These are phyloP conservation scores for Sclerotinia borealis DNA, from an alignment of 2,329 filamentous ascomycete genomes.

Conservation along the genomic window DNA sequence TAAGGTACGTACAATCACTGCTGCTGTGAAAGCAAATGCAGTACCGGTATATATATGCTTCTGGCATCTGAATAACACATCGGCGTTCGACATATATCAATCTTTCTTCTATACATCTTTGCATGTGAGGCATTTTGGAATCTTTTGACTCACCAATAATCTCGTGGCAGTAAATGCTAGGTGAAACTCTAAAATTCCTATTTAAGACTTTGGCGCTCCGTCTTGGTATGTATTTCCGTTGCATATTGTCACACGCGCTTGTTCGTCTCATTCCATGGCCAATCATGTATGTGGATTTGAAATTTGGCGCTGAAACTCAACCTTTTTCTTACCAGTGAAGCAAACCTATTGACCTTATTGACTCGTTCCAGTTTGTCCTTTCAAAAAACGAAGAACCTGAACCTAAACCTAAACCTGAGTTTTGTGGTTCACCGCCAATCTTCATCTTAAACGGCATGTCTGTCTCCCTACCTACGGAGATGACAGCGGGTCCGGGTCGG, in stretches of 20 bases:
- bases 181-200: constrained; percentile 14
- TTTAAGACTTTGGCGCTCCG: not conserved
- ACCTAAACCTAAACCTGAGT: not conserved
- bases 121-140: not conserved
- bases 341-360: not conserved
- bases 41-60: not conserved
- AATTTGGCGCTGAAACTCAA: constrained; percentile 8
- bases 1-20: not conserved
- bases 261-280: not conserved
- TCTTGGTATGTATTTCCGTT: constrained; percentile 1
- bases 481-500: constrained; percentile 4
- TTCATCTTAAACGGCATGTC: not conserved
- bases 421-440: not conserved
- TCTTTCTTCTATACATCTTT: not conserved
- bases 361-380: not conserved
- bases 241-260: constrained; percentile 2
- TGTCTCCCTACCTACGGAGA: not conserved
- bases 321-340: not conserved
- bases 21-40: not conserved
- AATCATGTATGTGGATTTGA: not conserved
- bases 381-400: not conserved
- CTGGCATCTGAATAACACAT: not conserved
- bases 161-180: constrained; percentile 14
- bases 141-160: constrained; percentile 10
- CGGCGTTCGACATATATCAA: not conserved